Evolutionary conservation across 1,284 basidiomycete species (phyloP).

Genomic region (Trichosporon sp.): DNA sequence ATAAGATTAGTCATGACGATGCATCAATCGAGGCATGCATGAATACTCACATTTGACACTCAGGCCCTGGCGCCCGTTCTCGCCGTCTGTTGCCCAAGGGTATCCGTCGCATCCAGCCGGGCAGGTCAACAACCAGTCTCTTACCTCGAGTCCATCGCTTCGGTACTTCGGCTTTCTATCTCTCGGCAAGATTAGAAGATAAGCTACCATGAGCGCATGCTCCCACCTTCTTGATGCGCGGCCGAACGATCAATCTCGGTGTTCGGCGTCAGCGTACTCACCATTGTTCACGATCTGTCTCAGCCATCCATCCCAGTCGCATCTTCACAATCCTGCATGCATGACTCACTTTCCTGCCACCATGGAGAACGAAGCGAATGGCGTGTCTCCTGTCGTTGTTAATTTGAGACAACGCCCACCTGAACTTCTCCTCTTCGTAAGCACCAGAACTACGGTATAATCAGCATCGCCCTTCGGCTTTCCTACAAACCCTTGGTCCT

Average conservation of each 20-base stretch:
- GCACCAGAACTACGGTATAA: neutral
- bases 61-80: slow-evolving; percentile 27
- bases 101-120: slow-evolving; percentile 25
- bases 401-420: neutral
- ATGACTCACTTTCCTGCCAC: slow-evolving; percentile 2
- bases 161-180: slow-evolving; percentile 16
- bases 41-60: slow-evolving; percentile 37
- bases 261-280: neutral
- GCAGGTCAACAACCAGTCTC: slow-evolving; percentile 34
- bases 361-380: slow-evolving; percentile 6
- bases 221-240: neutral
- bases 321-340: neutral
- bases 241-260: neutral
- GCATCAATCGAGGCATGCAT: neutral
- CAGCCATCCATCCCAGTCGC: neutral
- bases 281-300: neutral
- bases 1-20: neutral
- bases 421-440: slow-evolving; percentile 9
- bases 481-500: neutral
- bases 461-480: neutral
- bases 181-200: slow-evolving; percentile 25
- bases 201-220: slow-evolving; percentile 14
- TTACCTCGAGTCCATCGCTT: slow-evolving; percentile 22
- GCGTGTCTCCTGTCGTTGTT: neutral
- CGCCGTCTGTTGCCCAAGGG: slow-evolving; percentile 32